Evolutionary conservation across 2,329 filamentous ascomycete genomes (phyloP).

Genomic region (Colletotrichum orbiculare): DNA sequence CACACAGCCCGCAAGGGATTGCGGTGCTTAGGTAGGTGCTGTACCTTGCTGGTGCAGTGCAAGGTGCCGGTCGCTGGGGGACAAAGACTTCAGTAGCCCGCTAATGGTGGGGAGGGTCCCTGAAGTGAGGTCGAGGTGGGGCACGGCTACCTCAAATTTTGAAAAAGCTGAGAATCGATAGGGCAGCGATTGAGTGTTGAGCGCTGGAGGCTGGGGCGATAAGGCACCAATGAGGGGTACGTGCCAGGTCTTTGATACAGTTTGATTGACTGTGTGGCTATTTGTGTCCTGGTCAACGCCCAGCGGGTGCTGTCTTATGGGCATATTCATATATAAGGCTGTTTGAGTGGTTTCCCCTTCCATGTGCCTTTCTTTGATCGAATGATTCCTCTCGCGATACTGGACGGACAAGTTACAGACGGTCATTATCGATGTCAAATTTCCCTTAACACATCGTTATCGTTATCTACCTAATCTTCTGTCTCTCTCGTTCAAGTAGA

Average conservation of each 20-base stretch:
- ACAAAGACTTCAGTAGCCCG: no score
- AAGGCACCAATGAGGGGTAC: slow-evolving; percentile 27
- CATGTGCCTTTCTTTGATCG: no score
- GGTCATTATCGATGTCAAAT: no score
- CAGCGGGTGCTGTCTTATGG: no score
- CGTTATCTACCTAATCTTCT: no score
- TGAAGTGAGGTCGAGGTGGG: slow-evolving; percentile 8
- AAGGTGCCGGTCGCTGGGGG: slow-evolving; percentile 14
- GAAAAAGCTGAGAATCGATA: slow-evolving; percentile 36
- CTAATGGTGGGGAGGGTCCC: slow-evolving; percentile 26
- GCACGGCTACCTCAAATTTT: slow-evolving; percentile 28
- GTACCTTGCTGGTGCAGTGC: slow-evolving; percentile 4
- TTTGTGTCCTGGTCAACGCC: no score
- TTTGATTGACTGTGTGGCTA: background rate
- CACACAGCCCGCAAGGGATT: slow-evolving; percentile 15
- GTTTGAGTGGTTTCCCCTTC: no score
- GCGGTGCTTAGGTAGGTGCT: slow-evolving; percentile 15
- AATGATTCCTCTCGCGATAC: no score
- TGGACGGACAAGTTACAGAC: no score
- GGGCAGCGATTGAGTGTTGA: slow-evolving; percentile 15
- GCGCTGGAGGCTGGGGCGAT: slow-evolving; percentile 8
- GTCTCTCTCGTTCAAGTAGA: no score
- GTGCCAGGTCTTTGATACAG: background rate
- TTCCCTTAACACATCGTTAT: no score
- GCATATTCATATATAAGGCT: no score